These are phyloP conservation scores for Pulveroboletus sp. DNA, from an alignment of 768 basidiomycete genomes.

Conservation along the genomic window DNA sequence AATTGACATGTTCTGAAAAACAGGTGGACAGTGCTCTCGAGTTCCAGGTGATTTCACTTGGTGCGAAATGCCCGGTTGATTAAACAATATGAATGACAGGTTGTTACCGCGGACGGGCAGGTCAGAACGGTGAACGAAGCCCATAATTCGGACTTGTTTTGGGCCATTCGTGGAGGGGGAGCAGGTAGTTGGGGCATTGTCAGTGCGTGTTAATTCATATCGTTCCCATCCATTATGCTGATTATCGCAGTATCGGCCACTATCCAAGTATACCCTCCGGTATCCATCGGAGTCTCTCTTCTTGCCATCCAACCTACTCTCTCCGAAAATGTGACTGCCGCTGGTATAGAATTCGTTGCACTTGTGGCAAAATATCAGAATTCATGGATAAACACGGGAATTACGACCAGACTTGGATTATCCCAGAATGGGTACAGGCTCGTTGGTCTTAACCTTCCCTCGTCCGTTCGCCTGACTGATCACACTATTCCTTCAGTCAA, in stretches of 20 bases:
- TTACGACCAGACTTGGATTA: not conserved
- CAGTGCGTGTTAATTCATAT: constrained; percentile 15
- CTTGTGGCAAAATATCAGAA: constrained; percentile 21
- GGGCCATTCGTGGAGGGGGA: constrained; percentile 53
- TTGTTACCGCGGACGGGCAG: constrained; percentile 42
- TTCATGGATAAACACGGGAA: constrained; percentile 9
- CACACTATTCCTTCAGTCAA: not conserved
- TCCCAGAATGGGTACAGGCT: not conserved
- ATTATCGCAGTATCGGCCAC: constrained; percentile 18
- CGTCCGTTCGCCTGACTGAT: no score
- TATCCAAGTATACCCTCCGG: constrained; percentile 9
- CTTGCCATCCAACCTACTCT: constrained; percentile 10
- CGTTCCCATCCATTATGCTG: not conserved
- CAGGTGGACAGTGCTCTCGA: constrained; percentile 49
- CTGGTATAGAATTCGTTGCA: constrained; percentile 18
- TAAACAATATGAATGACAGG: not conserved
- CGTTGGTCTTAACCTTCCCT: no score
- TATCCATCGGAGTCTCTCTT: constrained; percentile 10
- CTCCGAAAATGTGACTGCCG: constrained; percentile 9
- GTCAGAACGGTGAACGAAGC: constrained; percentile 39
- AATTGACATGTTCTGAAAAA: not conserved
- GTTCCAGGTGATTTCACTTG: constrained; percentile 25
- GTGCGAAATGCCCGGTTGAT: not conserved
- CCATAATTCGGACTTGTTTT: constrained; percentile 48
- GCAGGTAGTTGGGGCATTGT: constrained; percentile 51